Conservation (phyloP, 1,284 basidiomycete genomes). For the Albatrellus sp. region DNA sequence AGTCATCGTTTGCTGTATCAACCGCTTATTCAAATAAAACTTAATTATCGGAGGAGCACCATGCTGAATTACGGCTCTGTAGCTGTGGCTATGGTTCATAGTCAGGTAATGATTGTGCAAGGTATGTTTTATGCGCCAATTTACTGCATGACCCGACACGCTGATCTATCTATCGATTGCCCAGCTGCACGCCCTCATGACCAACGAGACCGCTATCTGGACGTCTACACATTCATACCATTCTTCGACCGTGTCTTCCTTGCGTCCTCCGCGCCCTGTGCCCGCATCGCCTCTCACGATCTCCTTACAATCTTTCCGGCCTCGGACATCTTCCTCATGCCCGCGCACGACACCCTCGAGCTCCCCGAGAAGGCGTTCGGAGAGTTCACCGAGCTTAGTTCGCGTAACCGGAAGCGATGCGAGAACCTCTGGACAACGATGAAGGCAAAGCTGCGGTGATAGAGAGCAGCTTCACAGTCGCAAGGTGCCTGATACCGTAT, state of each 20-base stretch:
- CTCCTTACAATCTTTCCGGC: conserved; percentile 43
- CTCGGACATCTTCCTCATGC: conserved; percentile 20
- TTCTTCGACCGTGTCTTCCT: conserved; percentile 54
- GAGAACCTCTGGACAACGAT: conserved; percentile 41
- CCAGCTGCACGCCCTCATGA: conserved; percentile 41
- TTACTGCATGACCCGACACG: background rate
- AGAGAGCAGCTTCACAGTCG: too few species aligned
- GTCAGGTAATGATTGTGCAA: conserved; percentile 53
- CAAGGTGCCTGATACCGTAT: background rate
- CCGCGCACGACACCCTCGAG: conserved; percentile 44
- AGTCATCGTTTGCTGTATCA: too few species aligned
- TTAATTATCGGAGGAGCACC: conserved; percentile 4
- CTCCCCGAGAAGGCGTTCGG: conserved; percentile 39
- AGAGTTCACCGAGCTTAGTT: conserved; percentile 38
- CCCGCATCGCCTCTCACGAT: conserved; percentile 44
- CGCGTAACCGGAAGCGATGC: conserved; percentile 33
- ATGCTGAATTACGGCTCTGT: conserved; percentile 46
- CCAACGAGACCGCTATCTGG: conserved; percentile 39
- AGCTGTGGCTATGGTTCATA: conserved; percentile 53
- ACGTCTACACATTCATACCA: conserved; percentile 48
- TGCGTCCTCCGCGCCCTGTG: conserved; percentile 37
- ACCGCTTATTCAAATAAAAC: background rate
- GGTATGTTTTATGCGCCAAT: conserved; percentile 24
- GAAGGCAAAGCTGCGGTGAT: conserved; percentile 20
- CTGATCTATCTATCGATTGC: background rate